Conservation (phyloP, 768 basidiomycete genomes). For the Leccinum uliginosum region DNA sequence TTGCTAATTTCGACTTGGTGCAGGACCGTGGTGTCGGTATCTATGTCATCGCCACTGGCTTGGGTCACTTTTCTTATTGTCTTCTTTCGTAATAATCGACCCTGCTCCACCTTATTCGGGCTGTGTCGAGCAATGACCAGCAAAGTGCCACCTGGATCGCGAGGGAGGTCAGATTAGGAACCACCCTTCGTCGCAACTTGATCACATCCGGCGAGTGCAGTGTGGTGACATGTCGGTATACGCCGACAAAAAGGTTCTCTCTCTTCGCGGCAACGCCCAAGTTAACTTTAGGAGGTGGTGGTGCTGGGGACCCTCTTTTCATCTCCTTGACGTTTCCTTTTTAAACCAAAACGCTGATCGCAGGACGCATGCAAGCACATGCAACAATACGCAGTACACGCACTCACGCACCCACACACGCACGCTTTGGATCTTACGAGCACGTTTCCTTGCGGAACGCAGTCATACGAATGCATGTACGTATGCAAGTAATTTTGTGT, state of each 20-base stretch:
- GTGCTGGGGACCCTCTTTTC: not conserved
- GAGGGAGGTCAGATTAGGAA: not conserved
- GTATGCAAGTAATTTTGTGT: not conserved
- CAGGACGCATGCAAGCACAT: not conserved
- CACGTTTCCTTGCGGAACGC: not conserved
- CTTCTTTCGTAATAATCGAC: not conserved
- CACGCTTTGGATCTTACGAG: not conserved
- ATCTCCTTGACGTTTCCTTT: slow-evolving; percentile 11
- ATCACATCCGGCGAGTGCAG: not conserved
- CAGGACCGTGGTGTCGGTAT: not conserved
- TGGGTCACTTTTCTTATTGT: not conserved
- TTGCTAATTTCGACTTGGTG: not conserved
- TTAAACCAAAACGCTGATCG: not conserved
- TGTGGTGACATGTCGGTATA: not conserved
- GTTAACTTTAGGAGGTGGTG: not conserved
- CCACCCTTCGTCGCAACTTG: not conserved
- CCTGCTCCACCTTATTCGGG: not conserved
- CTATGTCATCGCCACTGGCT: not conserved
- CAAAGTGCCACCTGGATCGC: not conserved
- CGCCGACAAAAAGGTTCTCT: not conserved
- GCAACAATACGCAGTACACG: not conserved
- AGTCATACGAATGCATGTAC: not conserved
- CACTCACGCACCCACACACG: not conserved
- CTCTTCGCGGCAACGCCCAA: slow-evolving; percentile 1
- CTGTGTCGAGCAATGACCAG: not conserved